A percentile compares a stretch with the other conserved stretches of the same genome.
Evolutionary conservation across 345 rosid species (phyloP).

Genomic region (Chamaenerion angustifolium): DNA sequence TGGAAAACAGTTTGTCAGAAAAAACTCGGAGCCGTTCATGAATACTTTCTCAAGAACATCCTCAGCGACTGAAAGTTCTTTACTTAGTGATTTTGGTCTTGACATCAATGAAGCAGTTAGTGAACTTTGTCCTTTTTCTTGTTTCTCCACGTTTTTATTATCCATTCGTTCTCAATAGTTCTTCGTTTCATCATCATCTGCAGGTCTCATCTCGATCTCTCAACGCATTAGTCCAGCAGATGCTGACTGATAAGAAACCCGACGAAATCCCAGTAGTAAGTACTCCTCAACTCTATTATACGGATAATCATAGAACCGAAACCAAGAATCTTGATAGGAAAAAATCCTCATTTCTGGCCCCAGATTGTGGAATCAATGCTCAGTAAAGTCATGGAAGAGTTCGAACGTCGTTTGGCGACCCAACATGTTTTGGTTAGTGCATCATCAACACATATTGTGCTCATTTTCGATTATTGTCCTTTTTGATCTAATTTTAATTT

Average conservation of each 20-base stretch:
- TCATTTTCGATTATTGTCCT: too few species aligned
- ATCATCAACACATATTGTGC: too few species aligned
- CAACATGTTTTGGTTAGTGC: slow-evolving; percentile 42
- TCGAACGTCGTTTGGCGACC: slow-evolving; percentile 50
- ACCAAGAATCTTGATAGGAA: neutral
- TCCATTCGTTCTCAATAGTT: too few species aligned
- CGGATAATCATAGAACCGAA: neutral
- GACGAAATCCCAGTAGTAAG: slow-evolving; percentile 74
- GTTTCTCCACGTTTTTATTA: too few species aligned
- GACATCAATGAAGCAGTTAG: slow-evolving; percentile 54
- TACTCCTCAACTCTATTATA: slow-evolving; percentile 1
- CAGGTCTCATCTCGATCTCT: slow-evolving; percentile 50
- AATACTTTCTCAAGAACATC: slow-evolving; percentile 36
- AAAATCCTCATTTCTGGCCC: slow-evolving; percentile 1
- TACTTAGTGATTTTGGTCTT: slow-evolving; percentile 19
- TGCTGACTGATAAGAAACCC: slow-evolving; percentile 51
- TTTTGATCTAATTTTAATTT: too few species aligned
- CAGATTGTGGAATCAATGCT: slow-evolving; percentile 81
- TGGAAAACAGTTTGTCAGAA: slow-evolving; percentile 45
- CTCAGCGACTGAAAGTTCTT: slow-evolving; percentile 31
- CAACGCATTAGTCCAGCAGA: slow-evolving; percentile 43
- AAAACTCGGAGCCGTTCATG: slow-evolving; percentile 49
- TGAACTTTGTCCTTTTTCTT: slow-evolving; percentile 11
- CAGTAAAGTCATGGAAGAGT: slow-evolving; percentile 65
- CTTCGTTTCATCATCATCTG: slow-evolving; percentile 1